Evolutionary conservation across 1,284 basidiomycete species (phyloP).

Genomic region (Ganoderma meredithae): DNA sequence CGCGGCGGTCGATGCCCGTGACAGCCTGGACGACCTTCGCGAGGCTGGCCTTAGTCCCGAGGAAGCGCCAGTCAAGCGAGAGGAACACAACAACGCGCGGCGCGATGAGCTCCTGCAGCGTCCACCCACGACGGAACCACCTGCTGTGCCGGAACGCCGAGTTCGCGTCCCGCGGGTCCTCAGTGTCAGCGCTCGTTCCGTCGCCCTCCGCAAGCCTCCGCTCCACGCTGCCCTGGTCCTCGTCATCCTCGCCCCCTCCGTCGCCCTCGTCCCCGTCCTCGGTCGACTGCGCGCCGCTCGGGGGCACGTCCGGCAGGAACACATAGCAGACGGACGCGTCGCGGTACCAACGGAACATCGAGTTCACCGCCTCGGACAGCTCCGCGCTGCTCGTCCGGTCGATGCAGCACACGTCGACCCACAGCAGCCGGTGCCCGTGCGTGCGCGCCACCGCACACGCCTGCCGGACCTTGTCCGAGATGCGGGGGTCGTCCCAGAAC

Average conservation of each 20-base stretch:
- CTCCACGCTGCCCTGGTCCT: background rate
- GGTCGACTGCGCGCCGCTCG: background rate
- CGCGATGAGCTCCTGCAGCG: conserved; percentile 23
- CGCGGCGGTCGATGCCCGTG: conserved; percentile 8
- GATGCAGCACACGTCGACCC: conserved; percentile 19
- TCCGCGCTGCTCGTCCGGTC: conserved; percentile 16
- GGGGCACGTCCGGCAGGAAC: conserved; percentile 1
- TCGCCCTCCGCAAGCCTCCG: too few relatives aligned
- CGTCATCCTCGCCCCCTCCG: background rate
- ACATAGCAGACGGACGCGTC: conserved; percentile 14
- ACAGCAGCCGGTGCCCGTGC: conserved; percentile 13
- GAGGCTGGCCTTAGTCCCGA: conserved; percentile 16
- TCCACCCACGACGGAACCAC: conserved; percentile 20
- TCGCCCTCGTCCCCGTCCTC: background rate
- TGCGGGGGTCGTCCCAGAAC: conserved; percentile 1
- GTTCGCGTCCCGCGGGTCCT: background rate
- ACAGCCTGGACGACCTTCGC: background rate
- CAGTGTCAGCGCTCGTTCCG: too few relatives aligned
- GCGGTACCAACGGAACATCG: conserved; percentile 11
- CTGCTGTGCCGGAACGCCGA: conserved; percentile 14
- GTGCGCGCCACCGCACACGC: conserved; percentile 8
- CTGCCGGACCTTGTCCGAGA: conserved; percentile 4
- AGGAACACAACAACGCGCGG: conserved; percentile 16
- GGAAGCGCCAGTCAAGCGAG: conserved; percentile 7
- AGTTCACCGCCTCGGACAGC: conserved; percentile 13